Evolutionary conservation across 208 protist species (phyloP).

Genomic region (Angomonas deanei): DNA sequence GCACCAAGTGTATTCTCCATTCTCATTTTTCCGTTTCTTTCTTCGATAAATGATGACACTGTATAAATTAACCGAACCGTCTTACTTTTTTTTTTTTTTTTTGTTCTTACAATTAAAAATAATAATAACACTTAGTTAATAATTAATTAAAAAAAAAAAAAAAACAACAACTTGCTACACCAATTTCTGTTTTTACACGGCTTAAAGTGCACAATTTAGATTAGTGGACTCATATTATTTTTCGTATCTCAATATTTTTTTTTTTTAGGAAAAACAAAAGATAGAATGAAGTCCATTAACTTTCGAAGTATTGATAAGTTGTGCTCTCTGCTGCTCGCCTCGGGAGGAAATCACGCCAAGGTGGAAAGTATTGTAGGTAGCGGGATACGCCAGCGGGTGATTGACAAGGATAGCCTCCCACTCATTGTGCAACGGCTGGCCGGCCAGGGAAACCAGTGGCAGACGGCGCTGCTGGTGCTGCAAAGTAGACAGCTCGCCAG

Average conservation of each 20-base stretch:
- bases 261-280: conserved; percentile 11
- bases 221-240: neutral
- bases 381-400: conserved; percentile 47
- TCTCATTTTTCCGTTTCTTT: neutral
- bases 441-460: conserved; percentile 37
- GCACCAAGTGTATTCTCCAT: neutral
- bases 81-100: neutral
- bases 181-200: no score
- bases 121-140: neutral
- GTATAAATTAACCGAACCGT: neutral
- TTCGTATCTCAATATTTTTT: conserved; percentile 3
- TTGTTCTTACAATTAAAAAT: neutral
- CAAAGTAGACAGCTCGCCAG: conserved; percentile 42
- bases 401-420: conserved; percentile 62
- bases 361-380: conserved; percentile 39
- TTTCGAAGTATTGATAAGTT: conserved; percentile 26
- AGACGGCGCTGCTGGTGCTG: conserved; percentile 46
- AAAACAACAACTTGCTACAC: no score
- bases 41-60: neutral
- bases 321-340: conserved; percentile 37
- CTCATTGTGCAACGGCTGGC: conserved; percentile 64
- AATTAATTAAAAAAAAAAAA: neutral
- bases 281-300: neutral
- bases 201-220: neutral
- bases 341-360: conserved; percentile 15